phyloP scores from a whole-genome alignment of 192 early-diverging fungal species.

The Coemansia umbellata region DNA sequence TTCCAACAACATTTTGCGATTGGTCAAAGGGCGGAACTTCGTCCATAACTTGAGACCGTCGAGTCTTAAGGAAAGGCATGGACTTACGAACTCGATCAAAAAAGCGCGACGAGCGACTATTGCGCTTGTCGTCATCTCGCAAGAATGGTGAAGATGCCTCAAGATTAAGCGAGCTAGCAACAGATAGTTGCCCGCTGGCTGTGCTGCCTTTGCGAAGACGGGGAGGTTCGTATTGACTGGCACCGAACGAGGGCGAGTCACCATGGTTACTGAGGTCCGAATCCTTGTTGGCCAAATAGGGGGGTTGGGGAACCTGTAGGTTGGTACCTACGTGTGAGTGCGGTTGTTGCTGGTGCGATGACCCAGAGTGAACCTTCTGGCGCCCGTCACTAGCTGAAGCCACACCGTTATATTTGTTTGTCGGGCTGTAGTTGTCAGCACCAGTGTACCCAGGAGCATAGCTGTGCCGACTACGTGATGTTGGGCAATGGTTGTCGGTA shows the following conservation, averaged over 20 bases:
- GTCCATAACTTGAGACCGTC: slow-evolving; percentile 39
- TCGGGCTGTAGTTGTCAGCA: slow-evolving; percentile 19
- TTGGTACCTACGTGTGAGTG: slow-evolving; percentile 6
- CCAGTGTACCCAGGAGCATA: slow-evolving; percentile 27
- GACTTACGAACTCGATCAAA: slow-evolving; percentile 46
- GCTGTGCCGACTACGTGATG: slow-evolving; percentile 33
- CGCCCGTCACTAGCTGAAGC: background rate
- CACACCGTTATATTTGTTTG: background rate
- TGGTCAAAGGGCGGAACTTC: slow-evolving; percentile 38
- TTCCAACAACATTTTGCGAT: slow-evolving; percentile 24
- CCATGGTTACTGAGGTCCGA: slow-evolving; percentile 16
- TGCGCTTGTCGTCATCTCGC: slow-evolving; percentile 38
- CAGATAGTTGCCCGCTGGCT: slow-evolving; percentile 43
- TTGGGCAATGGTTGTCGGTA: slow-evolving; percentile 15
- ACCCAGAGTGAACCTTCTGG: slow-evolving; percentile 2
- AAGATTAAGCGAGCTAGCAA: slow-evolving; percentile 45
- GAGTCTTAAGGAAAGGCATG: slow-evolving; percentile 47
- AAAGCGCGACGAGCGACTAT: slow-evolving; percentile 43
- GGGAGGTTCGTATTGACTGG: slow-evolving; percentile 46
- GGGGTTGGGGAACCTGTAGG: slow-evolving; percentile 17
- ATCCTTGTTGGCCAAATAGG: slow-evolving; percentile 16
- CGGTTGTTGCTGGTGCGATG: background rate
- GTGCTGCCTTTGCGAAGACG: slow-evolving; percentile 47
- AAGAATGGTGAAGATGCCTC: slow-evolving; percentile 44
- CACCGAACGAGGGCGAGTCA: slow-evolving; percentile 44